Evolutionary conservation across 805 yeast genomes (phyloP), one percentile per base, ranked within the genome.

Genomic region (Vanderwaltozyma polyspora): DNA sequence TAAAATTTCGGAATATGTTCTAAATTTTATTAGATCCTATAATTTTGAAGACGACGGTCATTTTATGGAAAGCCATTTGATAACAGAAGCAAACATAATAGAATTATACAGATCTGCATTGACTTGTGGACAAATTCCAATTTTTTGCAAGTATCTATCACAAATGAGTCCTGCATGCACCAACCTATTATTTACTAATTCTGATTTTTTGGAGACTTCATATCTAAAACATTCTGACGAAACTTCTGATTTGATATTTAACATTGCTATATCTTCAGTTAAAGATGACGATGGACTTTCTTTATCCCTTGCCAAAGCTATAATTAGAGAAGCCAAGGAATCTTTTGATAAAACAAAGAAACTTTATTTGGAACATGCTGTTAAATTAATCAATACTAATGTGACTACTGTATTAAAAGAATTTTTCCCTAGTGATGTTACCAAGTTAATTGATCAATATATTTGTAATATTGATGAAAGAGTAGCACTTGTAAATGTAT

Each of bases 401-500:
- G 34, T 45, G 6, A 36, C 29, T 1, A 29, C 48, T 7, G 13
- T 28, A 4, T 29, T 25, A 5, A 36, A 25, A 10, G n/a, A n/a
- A n/a, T 44, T 52, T 7, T 34, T 47, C 1, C 46, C 49, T 1
- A 39, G 42, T 8, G 38, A 49, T 7, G 33, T 51, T 2, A 31
- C 37, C 4, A 30, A 24, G 1, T 48, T 55, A 29, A 36, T 57
- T 17, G 34, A 29, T 0, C 44, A 51, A 5, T 55, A 60, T 49
- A 56, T 64, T 11, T 48, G 52, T 1, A 19, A 25, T 3, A 42
- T 62, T 23, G 66, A 64, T 37, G 49, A 59, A 9, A 51, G 62
- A 27, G 39, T 73, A 15, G 48, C 76, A 0, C 46, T 72, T 18
- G 67, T 73, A 0, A 72, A 71, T 43, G 64, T 73, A 1, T 46